phyloP scores from a whole-genome alignment of 2,329 filamentous ascomycete genomes.

The Stenocarpella maydis region DNA sequence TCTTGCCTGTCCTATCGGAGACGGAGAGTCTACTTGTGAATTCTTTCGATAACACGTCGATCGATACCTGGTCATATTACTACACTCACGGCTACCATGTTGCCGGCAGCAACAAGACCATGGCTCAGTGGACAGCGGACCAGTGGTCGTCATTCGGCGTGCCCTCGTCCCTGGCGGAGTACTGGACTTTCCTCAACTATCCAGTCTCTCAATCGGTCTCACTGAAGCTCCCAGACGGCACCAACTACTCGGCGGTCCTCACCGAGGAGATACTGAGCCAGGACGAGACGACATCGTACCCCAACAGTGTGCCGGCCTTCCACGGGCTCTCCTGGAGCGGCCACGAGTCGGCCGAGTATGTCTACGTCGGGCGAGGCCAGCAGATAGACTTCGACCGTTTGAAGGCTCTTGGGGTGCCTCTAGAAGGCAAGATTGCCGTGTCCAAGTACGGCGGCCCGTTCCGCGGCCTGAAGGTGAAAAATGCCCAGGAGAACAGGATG shows the following conservation, averaged over 20 bases:
- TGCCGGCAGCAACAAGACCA: conserved; percentile 47
- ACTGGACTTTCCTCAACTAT: conserved; percentile 69
- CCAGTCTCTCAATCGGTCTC: conserved; percentile 59
- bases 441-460: conserved; percentile 88
- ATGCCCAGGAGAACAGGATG: conserved; percentile 90
- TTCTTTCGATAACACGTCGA: conserved; percentile 48
- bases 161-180: conserved; percentile 50
- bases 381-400: conserved; percentile 88
- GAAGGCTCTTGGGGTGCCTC: conserved; percentile 73
- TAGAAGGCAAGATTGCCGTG: conserved; percentile 87
- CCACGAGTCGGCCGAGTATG: conserved; percentile 86
- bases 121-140: conserved; percentile 50
- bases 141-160: conserved; percentile 49
- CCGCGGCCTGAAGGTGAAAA: conserved; percentile 90
- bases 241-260: conserved; percentile 3
- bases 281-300: conserved; percentile 16
- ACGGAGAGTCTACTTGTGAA: conserved; percentile 47
- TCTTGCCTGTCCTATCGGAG: conserved; percentile 43
- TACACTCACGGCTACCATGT: conserved; percentile 51
- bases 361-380: conserved; percentile 92
- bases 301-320: conserved; percentile 59
- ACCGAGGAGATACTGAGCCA: conserved; percentile 1
- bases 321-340: conserved; percentile 94
- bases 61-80: conserved; percentile 50
- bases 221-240: background rate